Base-by-base conservation (phyloP, 2,329 filamentous ascomycete species). In the Colletotrichum godetiae region DNA sequence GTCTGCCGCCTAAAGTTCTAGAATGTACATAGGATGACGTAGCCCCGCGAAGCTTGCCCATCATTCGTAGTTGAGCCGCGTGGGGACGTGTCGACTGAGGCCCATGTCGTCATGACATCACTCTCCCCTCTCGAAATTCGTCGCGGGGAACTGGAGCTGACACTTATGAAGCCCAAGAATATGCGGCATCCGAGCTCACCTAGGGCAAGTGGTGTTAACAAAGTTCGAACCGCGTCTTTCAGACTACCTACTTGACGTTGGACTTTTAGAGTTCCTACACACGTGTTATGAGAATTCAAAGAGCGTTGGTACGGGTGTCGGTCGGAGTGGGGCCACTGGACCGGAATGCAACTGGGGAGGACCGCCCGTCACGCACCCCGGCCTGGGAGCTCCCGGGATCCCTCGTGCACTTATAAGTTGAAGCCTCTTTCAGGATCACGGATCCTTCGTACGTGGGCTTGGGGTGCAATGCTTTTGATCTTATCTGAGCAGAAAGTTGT, bases 21-120 rank as follows among this genome's bases (percentile, higher is more conserved):
- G 33, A 65, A 65, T 1, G 8, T 35, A 42, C 27, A 10, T 49
- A 10, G 27, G 5, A 73, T 73, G 70, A 73, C 70, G 70, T 73
- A 69, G 53, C 22, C 13, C 11, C 2, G 27, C 5, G 53, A 69
- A 60, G 33, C 27, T 59, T 49, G 55, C 27, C 8, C 42, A 49
- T 22, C 42, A 49, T 49, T 49, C 42, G 55, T 35, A 33, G 59
- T 56, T 12, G 37, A 5, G 27, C 5, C 24, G 27, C 53, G n/a
- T 35, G 59, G 58, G 37, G 59, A 24, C 42, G 22, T 31, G 62
- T 56, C 33, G 42, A 37, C 31, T 37, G 70, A 46, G 29, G 31
- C 13, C 49, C 66, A 59, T 70, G 33, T 60, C 33, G 59, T 22
- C n/a, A 73, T 73, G 70, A 73, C 70, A 70, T 73, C 70, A 73